Evolutionary conservation across 768 basidiomycete genomes (phyloP), one percentile per base, ranked within the genome.

Genomic region (Rhodosporidiobolus odoratus): DNA sequence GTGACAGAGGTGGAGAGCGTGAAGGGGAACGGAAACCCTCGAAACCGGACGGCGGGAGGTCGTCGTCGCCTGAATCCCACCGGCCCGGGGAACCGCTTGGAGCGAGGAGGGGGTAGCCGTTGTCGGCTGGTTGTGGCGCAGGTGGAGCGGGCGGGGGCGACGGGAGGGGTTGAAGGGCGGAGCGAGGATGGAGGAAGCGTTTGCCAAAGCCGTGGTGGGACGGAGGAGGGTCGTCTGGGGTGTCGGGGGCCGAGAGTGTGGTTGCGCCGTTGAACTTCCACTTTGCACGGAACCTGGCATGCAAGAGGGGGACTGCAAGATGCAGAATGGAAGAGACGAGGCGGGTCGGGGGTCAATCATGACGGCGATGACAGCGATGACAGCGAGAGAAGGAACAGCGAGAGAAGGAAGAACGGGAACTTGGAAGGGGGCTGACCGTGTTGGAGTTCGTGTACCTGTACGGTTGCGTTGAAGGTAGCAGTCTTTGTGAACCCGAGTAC

Each of bases 221-320:
- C 4, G 34, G 32, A 35, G 58, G 23, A 38, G 38, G 47, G 27
- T 71, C 50, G 61, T 63, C 38, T 3, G 56, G 9, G 15, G 48
- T 30, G 19, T 27, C 47, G 47, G 21, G 45, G 1, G 16, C 35
- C 9, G n/a, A 37, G 21, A 52, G 25, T 21, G 15, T 34, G 16
- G 59, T 63, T 6, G 74, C 66, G 50, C 60, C 66, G 40, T 75
- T 74, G 71, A 76, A 76, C 10, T 66, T 59, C 76, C 76, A 77
- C 63, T 77, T 77, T 47, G 72, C n/a, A 30, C 67, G 50, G 61
- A 76, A 77, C 23, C 64, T 64, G 59, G 71, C 76, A 58, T 69
- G 53, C 9, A 72, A 62, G 30, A 77, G 64, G 4, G 76, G 76
- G 35, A 66, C 71, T 75, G 47, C 21, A 27, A 2, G 40, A 27